These are phyloP conservation scores for Kockovaella imperatae DNA, from an alignment of 768 basidiomycete genomes.

Conservation along the genomic window DNA sequence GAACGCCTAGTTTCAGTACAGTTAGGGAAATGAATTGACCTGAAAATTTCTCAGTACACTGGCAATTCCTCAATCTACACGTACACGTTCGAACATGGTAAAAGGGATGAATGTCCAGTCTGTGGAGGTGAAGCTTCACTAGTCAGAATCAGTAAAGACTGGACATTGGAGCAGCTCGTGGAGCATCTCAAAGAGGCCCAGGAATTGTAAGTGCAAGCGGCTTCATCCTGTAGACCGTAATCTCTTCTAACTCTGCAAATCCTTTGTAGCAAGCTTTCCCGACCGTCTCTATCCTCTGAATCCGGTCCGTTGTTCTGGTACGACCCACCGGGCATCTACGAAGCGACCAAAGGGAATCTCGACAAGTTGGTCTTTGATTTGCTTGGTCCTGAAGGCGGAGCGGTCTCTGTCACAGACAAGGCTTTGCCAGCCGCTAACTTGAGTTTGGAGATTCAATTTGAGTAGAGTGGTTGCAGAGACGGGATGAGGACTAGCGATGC, in stretches of 20 bases:
- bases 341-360: constrained; percentile 82
- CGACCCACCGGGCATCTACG: constrained; percentile 83
- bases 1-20: constrained; percentile 1
- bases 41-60: constrained; percentile 61
- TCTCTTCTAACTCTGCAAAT: background rate
- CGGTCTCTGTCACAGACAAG: constrained; percentile 79
- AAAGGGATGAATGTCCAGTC: constrained; percentile 86
- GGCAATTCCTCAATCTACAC: constrained; percentile 96
- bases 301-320: constrained; percentile 82
- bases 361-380: constrained; percentile 78
- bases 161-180: constrained; percentile 78
- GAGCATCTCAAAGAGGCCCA: constrained; percentile 80
- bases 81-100: constrained; percentile 93
- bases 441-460: constrained; percentile 44
- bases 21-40: background rate
- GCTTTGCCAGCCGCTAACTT: constrained; percentile 74
- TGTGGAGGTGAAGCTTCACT: constrained; percentile 87
- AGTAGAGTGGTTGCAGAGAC: constrained; percentile 1
- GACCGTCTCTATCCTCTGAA: constrained; percentile 67
- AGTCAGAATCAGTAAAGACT: constrained; percentile 59
- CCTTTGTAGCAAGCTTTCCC: constrained; percentile 84
- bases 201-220: constrained; percentile 80
- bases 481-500: background rate
- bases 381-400: constrained; percentile 63
- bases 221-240: too few relatives aligned